A percentile compares a stretch with the other conserved stretches of the same genome.
phyloP scores from a whole-genome alignment of 768 basidiomycete species.

The Leccinum uliginosum region DNA sequence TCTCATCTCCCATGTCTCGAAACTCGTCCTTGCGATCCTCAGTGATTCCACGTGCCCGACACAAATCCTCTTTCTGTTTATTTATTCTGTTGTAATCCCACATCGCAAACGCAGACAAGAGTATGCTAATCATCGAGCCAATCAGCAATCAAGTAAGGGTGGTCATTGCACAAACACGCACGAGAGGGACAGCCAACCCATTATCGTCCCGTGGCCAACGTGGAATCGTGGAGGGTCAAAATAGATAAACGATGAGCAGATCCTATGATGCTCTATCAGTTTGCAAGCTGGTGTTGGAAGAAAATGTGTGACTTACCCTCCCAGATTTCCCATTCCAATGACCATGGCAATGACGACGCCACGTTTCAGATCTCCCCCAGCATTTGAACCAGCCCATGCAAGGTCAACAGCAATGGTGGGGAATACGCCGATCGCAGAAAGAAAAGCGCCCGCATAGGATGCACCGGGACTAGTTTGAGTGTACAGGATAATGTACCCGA shows the following conservation, averaged over 20 bases:
- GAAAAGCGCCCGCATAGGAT: conserved; percentile 44
- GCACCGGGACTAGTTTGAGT: conserved; percentile 19
- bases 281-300: neutral
- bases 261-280: conserved; percentile 21
- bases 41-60: conserved; percentile 41
- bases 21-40: conserved; percentile 38
- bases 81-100: conserved; percentile 48
- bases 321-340: conserved; percentile 52
- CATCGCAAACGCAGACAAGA: conserved; percentile 42
- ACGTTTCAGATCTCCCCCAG: conserved; percentile 51
- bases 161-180: conserved; percentile 14
- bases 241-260: conserved; percentile 43
- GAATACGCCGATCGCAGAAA: conserved; percentile 50
- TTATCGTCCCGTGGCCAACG: conserved; percentile 35
- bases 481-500: conserved; percentile 51
- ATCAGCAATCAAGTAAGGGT: conserved; percentile 23
- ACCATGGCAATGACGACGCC: conserved; percentile 52
- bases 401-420: conserved; percentile 45
- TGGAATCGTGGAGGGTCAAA: conserved; percentile 34
- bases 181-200: conserved; percentile 33
- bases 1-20: conserved; percentile 46
- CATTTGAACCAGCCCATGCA: conserved; percentile 54
- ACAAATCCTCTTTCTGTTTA: conserved; percentile 42
- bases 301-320: conserved; percentile 37
- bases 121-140: conserved; percentile 32